phyloP scores from a whole-genome alignment of 305 asterid genomes.

The Solanum hybrid region DNA sequence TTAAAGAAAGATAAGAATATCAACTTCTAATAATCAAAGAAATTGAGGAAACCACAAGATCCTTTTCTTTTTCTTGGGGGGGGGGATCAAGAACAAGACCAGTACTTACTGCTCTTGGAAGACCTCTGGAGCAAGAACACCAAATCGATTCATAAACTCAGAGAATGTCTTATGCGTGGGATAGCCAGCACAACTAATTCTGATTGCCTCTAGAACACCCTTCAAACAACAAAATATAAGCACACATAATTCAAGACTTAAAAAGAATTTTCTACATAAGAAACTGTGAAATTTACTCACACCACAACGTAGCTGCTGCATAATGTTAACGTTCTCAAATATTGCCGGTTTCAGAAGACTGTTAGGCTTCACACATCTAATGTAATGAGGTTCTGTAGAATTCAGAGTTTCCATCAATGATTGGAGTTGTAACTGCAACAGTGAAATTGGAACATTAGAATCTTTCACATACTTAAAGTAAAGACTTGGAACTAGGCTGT shows the following conservation, averaged over 20 bases:
- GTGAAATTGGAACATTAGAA: conserved; percentile 23
- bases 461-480: background rate
- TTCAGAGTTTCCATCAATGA: conserved; percentile 84
- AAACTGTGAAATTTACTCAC: conserved; percentile 44
- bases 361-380: conserved; percentile 95
- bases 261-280: conserved; percentile 6
- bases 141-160: conserved; percentile 77
- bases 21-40: background rate
- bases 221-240: conserved; percentile 17
- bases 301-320: conserved; percentile 97
- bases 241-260: conserved; percentile 3
- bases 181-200: conserved; percentile 97
- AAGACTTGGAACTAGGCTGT: background rate
- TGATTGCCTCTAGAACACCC: conserved; percentile 95
- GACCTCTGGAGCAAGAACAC: conserved; percentile 83
- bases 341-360: conserved; percentile 79
- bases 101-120: conserved; percentile 73
- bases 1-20: conserved; percentile 12
- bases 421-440: conserved; percentile 81
- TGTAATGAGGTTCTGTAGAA: conserved; percentile 91
- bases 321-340: conserved; percentile 71
- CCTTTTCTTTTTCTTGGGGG: background rate
- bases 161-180: conserved; percentile 87
- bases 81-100: background rate
- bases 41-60: background rate